Conservation (phyloP, 257 asterid species). For the Thymus quinquecostatus region DNA sequence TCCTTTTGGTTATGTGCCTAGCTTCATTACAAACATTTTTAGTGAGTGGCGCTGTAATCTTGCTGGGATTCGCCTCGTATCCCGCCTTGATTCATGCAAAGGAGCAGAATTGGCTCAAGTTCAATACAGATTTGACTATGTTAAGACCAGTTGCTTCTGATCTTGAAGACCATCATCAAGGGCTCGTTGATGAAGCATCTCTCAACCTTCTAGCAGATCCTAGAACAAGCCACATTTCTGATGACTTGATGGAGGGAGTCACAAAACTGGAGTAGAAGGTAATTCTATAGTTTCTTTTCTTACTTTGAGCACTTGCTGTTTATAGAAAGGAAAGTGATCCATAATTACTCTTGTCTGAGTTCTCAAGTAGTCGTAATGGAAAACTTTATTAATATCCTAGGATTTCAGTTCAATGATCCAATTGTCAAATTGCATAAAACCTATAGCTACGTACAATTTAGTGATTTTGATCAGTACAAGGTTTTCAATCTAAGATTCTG, state of each 20-base stretch:
- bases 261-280: conserved; percentile 40
- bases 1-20: conserved; percentile 79
- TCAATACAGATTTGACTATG: conserved; percentile 32
- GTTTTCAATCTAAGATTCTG: not conserved
- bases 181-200: conserved; percentile 38
- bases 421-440: conserved; percentile 7
- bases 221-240: conserved; percentile 15
- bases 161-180: conserved; percentile 36
- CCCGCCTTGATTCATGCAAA: conserved; percentile 55
- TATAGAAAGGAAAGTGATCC: not conserved
- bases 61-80: conserved; percentile 59
- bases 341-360: not conserved
- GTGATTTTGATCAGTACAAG: not conserved
- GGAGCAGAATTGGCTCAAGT: conserved; percentile 52
- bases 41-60: conserved; percentile 63
- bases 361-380: not conserved
- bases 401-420: not conserved
- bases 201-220: conserved; percentile 40
- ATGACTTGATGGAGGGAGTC: conserved; percentile 19
- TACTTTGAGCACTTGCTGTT: not conserved
- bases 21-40: conserved; percentile 68
- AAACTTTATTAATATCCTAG: not conserved
- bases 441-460: not conserved
- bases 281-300: not conserved
- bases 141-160: conserved; percentile 28